These are phyloP conservation scores for Wickerhamiella brachini DNA, from an alignment of 805 yeast species.

Conservation along the genomic window DNA sequence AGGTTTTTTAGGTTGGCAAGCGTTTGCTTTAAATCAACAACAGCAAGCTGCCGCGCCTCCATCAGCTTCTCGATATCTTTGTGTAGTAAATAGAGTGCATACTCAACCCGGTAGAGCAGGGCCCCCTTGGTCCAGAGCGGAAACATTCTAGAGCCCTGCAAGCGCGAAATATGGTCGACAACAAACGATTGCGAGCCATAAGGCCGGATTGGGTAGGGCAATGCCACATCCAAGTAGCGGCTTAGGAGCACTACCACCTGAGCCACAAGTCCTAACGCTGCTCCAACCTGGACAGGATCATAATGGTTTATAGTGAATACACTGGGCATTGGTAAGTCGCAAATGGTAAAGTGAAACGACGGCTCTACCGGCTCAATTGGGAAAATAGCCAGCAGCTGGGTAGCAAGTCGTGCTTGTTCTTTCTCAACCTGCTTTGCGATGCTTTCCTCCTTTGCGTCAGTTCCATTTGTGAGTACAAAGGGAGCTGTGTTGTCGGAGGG, in stretches of 20 bases:
- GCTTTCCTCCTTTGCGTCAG: not conserved
- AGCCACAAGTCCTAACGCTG: constrained; percentile 36
- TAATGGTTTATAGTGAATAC: constrained; percentile 17
- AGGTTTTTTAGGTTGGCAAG: constrained; percentile 27
- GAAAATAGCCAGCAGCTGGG: constrained; percentile 18
- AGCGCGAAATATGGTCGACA: constrained; percentile 33
- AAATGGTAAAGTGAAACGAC: constrained; percentile 23
- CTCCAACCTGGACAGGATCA: constrained; percentile 31
- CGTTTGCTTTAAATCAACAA: constrained; percentile 25
- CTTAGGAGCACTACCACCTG: constrained; percentile 31
- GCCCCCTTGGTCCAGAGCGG: constrained; percentile 39
- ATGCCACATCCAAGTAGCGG: constrained; percentile 30
- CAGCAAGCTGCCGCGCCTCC: constrained; percentile 21
- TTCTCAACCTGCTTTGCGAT: not conserved
- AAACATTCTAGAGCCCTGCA: constrained; percentile 28
- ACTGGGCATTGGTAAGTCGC: constrained; percentile 24
- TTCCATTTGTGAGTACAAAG: not conserved
- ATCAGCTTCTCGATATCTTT: constrained; percentile 36
- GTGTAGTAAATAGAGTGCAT: constrained; percentile 33
- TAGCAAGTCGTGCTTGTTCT: constrained; percentile 20
- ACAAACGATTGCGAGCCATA: constrained; percentile 37
- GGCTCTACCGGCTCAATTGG: constrained; percentile 21
- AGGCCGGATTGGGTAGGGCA: constrained; percentile 37
- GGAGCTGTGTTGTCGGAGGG: not conserved
- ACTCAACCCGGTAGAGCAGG: constrained; percentile 34